These are phyloP conservation scores for Dictyostelium citrinum DNA, from an alignment of 78 protist species.

Conservation along the genomic window DNA sequence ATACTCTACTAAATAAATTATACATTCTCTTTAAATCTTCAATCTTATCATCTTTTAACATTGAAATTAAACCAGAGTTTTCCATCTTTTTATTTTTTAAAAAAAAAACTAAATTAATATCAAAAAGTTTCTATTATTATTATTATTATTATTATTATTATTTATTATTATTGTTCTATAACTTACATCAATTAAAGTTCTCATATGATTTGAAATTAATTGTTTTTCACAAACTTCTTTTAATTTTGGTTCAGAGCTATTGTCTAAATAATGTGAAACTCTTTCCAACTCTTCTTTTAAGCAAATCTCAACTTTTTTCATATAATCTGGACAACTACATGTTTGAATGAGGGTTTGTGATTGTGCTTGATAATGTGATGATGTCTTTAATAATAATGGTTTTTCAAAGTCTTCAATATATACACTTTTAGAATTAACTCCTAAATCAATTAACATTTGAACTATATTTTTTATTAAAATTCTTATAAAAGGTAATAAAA, in stretches of 20 bases:
- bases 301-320: constrained; percentile 86
- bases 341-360: constrained; percentile 69
- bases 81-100: constrained; percentile 56
- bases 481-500: not conserved
- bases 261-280: constrained; percentile 79
- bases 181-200: constrained; percentile 54
- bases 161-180: not conserved
- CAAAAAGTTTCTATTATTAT: too few relatives aligned
- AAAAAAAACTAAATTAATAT: too few relatives aligned
- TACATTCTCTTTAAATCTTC: constrained; percentile 88
- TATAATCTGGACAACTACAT: constrained; percentile 88
- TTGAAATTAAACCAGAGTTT: constrained; percentile 63
- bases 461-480: constrained; percentile 73
- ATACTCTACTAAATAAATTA: constrained; percentile 74
- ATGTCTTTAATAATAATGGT: constrained; percentile 76
- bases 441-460: constrained; percentile 89
- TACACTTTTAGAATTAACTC: constrained; percentile 72
- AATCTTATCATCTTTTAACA: constrained; percentile 67
- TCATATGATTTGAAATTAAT: constrained; percentile 85
- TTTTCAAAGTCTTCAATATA: constrained; percentile 90
- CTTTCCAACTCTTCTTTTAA: constrained; percentile 87
- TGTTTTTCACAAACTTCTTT: constrained; percentile 83
- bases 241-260: constrained; percentile 68
- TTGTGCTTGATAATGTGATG: constrained; percentile 84
- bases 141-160: too few relatives aligned